Evolutionary conservation across 192 early-diverging fungal species (phyloP).

Genomic region (Kappamyces sp.): DNA sequence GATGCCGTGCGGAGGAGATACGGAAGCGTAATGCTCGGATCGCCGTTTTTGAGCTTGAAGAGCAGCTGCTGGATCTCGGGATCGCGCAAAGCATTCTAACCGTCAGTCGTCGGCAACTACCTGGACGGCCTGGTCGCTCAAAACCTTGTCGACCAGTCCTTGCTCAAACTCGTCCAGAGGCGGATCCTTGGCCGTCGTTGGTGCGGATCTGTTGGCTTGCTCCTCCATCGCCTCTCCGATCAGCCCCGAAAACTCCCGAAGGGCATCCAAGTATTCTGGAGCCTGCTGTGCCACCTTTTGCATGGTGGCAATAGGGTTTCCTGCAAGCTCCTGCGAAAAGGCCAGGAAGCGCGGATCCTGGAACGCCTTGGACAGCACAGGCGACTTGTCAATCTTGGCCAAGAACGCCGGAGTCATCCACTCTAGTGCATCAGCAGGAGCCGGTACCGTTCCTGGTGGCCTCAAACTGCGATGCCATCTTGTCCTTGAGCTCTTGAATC

Average conservation of each 20-base stretch:
- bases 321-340: slow-evolving; percentile 23
- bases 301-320: slow-evolving; percentile 30
- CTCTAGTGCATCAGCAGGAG: slow-evolving; percentile 14
- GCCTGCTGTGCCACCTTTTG: slow-evolving; percentile 20
- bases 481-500: slow-evolving; percentile 36
- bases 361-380: slow-evolving; percentile 29
- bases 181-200: not conserved
- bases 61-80: slow-evolving; percentile 18
- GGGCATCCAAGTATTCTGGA: slow-evolving; percentile 29
- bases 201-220: slow-evolving; percentile 1
- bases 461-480: slow-evolving; percentile 27
- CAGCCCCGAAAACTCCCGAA: slow-evolving; percentile 35
- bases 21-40: slow-evolving; percentile 10
- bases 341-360: slow-evolving; percentile 31
- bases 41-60: slow-evolving; percentile 14
- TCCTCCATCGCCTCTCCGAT: slow-evolving; percentile 22
- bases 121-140: slow-evolving; percentile 21
- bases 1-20: not conserved
- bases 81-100: not conserved
- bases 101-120: slow-evolving; percentile 12
- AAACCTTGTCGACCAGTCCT: slow-evolving; percentile 24
- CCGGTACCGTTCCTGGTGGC: slow-evolving; percentile 20
- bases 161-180: slow-evolving; percentile 21
- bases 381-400: slow-evolving; percentile 22
- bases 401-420: slow-evolving; percentile 40